Evolutionary conservation across 306 rosid species (phyloP).

Genomic region (Gynostemma pentaphyllum): DNA sequence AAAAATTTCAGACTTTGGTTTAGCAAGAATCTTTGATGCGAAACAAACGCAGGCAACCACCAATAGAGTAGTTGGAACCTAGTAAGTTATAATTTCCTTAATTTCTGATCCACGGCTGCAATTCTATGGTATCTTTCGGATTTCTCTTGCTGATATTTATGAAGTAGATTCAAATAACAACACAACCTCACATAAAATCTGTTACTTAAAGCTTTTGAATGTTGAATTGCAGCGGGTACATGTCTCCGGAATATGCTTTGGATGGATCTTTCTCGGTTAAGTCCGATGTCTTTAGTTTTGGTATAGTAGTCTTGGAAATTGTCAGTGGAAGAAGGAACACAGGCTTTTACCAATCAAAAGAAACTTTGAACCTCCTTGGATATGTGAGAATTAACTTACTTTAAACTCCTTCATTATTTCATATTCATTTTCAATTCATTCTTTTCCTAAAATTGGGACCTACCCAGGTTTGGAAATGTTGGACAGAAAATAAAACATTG

Average conservation of each 20-base stretch:
- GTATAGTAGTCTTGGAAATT: slow-evolving; percentile 11
- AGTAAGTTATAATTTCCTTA: slow-evolving; percentile 14
- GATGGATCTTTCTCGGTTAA: slow-evolving; percentile 6
- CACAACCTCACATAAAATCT: too few relatives aligned
- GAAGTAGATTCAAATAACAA: too few relatives aligned
- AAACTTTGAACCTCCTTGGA: background rate
- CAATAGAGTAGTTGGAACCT: slow-evolving; percentile 13
- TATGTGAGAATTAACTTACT: background rate
- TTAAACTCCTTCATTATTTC: too few relatives aligned
- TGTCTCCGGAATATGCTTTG: slow-evolving; percentile 14
- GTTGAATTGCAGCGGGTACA: slow-evolving; percentile 8
- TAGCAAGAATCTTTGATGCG: slow-evolving; percentile 13
- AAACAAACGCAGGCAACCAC: slow-evolving; percentile 13
- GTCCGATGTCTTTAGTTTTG: slow-evolving; percentile 15
- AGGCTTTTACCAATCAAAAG: background rate
- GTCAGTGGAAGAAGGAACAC: slow-evolving; percentile 18
- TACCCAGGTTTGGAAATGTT: slow-evolving; percentile 10
- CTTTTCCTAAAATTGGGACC: background rate
- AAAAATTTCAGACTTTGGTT: slow-evolving; percentile 13
- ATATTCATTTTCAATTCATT: too few relatives aligned
- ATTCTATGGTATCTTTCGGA: too few relatives aligned
- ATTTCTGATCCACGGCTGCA: background rate
- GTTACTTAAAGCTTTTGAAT: background rate
- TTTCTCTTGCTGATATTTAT: too few relatives aligned
- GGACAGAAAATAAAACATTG: slow-evolving; percentile 15